Percentiles rank a stretch among this genome's conserved stretches.
Evolutionary conservation across 768 basidiomycete genomes (phyloP).

Genomic region (Roridomyces roridus): DNA sequence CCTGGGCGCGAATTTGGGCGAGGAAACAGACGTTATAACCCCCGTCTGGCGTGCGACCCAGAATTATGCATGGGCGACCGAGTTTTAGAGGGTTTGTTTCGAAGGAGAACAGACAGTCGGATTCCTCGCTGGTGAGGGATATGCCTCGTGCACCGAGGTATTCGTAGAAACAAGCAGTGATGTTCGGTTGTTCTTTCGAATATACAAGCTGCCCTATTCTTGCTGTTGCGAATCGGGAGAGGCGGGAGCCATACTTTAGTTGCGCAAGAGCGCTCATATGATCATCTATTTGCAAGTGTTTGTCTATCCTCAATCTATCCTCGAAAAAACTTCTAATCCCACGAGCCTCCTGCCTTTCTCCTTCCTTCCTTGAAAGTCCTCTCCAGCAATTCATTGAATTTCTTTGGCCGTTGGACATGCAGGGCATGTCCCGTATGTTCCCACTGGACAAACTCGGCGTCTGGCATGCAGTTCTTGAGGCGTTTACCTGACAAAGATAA

Average conservation of each 20-base stretch:
- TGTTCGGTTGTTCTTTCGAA: conserved; percentile 4
- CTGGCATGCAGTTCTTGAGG: conserved; percentile 61
- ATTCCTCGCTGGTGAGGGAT: neutral
- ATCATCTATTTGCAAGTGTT: no score
- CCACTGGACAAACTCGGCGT: conserved; percentile 63
- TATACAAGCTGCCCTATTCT: conserved; percentile 9
- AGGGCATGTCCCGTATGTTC: conserved; percentile 69
- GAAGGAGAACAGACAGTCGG: neutral
- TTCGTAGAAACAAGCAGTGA: conserved; percentile 18
- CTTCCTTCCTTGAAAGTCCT: conserved; percentile 60
- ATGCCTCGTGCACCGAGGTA: neutral
- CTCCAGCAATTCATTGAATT: conserved; percentile 65
- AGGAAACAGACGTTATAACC: conserved; percentile 10
- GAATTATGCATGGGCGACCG: conserved; percentile 19
- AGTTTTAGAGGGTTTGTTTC: neutral
- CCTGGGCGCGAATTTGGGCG: neutral
- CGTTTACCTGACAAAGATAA: no score
- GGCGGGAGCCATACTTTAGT: neutral
- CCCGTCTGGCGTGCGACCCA: neutral
- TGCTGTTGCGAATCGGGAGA: no score
- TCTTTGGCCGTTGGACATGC: conserved; percentile 50
- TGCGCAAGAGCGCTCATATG: neutral
- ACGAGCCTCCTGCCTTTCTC: conserved; percentile 18
- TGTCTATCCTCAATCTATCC: no score
- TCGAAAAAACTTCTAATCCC: no score